Conservation (phyloP, 208 protist species). For the Trichomonas gallinae region DNA sequence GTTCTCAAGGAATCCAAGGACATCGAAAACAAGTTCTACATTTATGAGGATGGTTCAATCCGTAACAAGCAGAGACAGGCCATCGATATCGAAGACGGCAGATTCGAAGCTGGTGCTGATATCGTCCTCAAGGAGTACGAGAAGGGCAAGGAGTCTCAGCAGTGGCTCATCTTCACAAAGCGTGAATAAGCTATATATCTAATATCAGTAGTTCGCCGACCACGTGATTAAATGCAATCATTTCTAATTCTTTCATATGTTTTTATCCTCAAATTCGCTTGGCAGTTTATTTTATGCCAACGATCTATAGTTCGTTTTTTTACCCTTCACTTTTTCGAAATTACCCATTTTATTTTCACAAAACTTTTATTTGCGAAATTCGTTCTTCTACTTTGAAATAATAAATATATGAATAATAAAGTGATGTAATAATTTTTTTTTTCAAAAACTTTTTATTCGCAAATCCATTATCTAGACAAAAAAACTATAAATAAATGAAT, state of each 20-base stretch:
- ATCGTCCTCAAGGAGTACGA: background rate
- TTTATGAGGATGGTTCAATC: background rate
- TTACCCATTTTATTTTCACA: background rate
- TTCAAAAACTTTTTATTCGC: too few species aligned
- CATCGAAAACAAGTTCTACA: background rate
- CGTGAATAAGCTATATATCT: background rate
- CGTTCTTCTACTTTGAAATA: too few species aligned
- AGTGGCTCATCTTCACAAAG: background rate
- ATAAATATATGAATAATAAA: too few species aligned
- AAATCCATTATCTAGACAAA: too few species aligned
- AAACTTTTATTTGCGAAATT: too few species aligned
- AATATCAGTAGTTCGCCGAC: background rate
- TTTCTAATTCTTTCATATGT: background rate
- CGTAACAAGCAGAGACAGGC: background rate
- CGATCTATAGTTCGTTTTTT: too few species aligned
- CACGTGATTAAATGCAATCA: background rate
- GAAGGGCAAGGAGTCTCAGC: background rate
- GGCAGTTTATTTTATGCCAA: background rate
- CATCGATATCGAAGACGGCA: background rate
- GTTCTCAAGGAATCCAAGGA: background rate
- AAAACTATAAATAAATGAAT: too few species aligned
- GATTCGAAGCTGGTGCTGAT: background rate
- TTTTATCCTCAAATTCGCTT: background rate
- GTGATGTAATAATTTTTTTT: too few species aligned
- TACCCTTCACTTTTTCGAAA: background rate